Evolutionary conservation across 2,329 filamentous ascomycete genomes (phyloP).

Genomic region (Penicillium janthinellum): DNA sequence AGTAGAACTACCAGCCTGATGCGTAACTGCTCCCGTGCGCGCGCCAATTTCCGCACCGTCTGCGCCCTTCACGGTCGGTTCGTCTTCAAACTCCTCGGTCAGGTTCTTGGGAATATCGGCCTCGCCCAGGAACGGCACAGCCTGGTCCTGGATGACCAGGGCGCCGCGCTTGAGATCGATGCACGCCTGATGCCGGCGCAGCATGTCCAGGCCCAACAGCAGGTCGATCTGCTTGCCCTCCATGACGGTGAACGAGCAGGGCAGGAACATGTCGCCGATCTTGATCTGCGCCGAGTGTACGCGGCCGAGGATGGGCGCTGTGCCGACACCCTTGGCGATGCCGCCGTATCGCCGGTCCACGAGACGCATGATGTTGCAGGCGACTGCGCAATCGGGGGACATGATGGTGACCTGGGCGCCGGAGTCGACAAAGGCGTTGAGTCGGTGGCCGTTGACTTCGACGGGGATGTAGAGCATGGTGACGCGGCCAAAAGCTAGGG

Average conservation of each 20-base stretch:
- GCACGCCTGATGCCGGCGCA: slow-evolving; percentile 90
- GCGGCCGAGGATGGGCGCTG: slow-evolving; percentile 88
- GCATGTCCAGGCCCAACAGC: slow-evolving; percentile 90
- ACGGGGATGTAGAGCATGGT: slow-evolving; percentile 97
- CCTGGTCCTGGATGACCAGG: slow-evolving; percentile 83
- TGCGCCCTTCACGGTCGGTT: slow-evolving; percentile 82
- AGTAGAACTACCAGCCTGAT: slow-evolving; percentile 31
- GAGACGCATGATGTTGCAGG: slow-evolving; percentile 93
- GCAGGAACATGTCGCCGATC: slow-evolving; percentile 82
- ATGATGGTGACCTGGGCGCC: slow-evolving; percentile 98
- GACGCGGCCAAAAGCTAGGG: slow-evolving; percentile 78
- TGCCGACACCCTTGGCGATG: slow-evolving; percentile 90
- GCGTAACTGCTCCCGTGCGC: slow-evolving; percentile 68
- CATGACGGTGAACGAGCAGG: slow-evolving; percentile 98
- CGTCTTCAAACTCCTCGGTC: slow-evolving; percentile 70
- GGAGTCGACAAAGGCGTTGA: slow-evolving; percentile 96
- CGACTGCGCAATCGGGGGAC: slow-evolving; percentile 88
- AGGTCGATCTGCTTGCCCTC: slow-evolving; percentile 96
- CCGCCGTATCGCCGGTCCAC: slow-evolving; percentile 91
- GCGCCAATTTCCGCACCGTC: slow-evolving; percentile 88
- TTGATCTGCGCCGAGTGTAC: slow-evolving; percentile 95
- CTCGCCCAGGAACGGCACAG: slow-evolving; percentile 88
- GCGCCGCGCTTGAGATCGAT: slow-evolving; percentile 86
- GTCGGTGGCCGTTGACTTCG: slow-evolving; percentile 86
- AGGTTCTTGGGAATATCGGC: slow-evolving; percentile 87